phyloP scores from a whole-genome alignment of 257 asterid species.

The Jasminum sambac region DNA sequence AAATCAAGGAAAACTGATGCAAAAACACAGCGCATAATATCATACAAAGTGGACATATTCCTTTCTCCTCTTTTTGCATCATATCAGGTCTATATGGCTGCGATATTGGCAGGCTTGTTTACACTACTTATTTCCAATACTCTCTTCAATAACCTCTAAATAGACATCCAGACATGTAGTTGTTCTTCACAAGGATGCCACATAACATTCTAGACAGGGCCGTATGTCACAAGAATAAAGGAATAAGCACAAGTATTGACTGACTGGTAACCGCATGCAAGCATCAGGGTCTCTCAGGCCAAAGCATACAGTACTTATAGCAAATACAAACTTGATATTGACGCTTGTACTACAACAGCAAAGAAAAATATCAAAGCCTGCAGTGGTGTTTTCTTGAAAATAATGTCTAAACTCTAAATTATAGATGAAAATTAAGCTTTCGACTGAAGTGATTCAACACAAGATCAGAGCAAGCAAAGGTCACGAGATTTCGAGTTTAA shows the following conservation, averaged over 20 bases:
- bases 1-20: slow-evolving; percentile 4
- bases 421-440: too few species aligned
- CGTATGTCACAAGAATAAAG: slow-evolving; percentile 1
- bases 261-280: neutral
- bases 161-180: slow-evolving; percentile 4
- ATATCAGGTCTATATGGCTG: neutral
- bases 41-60: neutral
- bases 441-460: too few species aligned
- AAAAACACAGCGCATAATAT: neutral
- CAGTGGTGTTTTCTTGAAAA: neutral
- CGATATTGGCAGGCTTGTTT: neutral
- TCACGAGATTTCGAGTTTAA: too few species aligned
- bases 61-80: neutral
- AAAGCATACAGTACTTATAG: neutral
- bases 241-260: slow-evolving; percentile 9
- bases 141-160: neutral
- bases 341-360: neutral
- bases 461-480: too few species aligned
- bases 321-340: slow-evolving; percentile 6
- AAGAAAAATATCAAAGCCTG: neutral
- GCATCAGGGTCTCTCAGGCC: neutral
- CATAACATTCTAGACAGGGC: slow-evolving; percentile 2
- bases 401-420: too few species aligned
- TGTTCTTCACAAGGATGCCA: slow-evolving; percentile 11
- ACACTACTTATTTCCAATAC: neutral